Evolutionary conservation across 805 yeast genomes (phyloP), one percentile per base, ranked within the genome.

Genomic region (Nakazawaea siamensis): DNA sequence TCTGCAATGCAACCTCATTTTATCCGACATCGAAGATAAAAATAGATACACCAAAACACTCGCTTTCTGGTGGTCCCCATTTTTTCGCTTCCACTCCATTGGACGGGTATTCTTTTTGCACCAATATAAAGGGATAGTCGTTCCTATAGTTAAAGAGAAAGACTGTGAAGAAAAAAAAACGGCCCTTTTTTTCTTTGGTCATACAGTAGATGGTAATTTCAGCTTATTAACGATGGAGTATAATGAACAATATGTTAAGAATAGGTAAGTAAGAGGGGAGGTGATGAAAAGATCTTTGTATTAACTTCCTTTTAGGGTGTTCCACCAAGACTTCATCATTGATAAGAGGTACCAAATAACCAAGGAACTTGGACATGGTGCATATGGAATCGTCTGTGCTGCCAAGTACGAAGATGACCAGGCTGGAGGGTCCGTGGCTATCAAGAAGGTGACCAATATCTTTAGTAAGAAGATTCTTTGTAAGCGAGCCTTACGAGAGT

Each of bases 341-440:
- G 97, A 92, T 57, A 76, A 75, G 45, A 65, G 96, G 35, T 86
- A 90, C 55, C 84, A 86, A 51, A 70, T 92, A 46, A 85, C 86
- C 39, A 84, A 88, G 50, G 97, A 92, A 48, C 70, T 92, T 26
- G 98, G 98, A 4, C 97, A 92, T 49, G 98, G 98, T 10, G 97
- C 98, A 1, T 92, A 92, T 51, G 98, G 98, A 27, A 80, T 90
- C 4, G 98, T 92, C 5, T 90, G 97, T 51, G 82, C 95, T 1
- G 98, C 98, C 13, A 74, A 78, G 47, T 88, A 87, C 55, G 68
- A 75, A 4, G 83, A 76, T 36, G 65, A 74, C 1, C 72, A 72
- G 4, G 84, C 78, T 34, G 90, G 81, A 30, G 88, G 87, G 5
- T 72, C 78, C 10, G 96, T 92, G 20, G 98, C 98, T 17, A 87